phyloP scores from a whole-genome alignment of 305 asterid genomes.

The Fraxinus albicans region DNA sequence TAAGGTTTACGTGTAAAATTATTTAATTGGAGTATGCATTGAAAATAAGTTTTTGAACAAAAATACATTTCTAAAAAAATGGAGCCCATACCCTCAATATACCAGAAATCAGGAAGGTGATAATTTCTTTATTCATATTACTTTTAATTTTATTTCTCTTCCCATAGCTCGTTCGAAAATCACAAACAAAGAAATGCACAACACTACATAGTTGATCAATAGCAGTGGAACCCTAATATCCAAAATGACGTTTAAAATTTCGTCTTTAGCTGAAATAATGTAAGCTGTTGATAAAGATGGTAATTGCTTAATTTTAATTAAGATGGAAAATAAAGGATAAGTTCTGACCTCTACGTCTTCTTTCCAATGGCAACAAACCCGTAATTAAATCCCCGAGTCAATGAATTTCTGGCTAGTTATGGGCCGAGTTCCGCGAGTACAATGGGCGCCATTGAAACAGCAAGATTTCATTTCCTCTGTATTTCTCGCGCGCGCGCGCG shows the following conservation, averaged over 20 bases:
- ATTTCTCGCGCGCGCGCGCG: not conserved
- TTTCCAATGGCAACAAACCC: not conserved
- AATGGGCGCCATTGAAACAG: not conserved
- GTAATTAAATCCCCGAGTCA: not conserved
- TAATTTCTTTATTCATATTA: not conserved
- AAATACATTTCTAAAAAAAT: not conserved
- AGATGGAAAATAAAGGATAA: not conserved
- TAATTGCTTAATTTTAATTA: not conserved
- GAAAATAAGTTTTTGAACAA: not conserved
- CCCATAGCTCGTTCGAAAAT: not conserved
- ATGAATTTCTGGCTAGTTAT: not conserved
- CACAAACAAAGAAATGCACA: not conserved
- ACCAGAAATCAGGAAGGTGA: constrained; percentile 7
- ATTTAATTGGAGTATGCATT: no score
- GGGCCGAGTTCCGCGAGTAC: not conserved
- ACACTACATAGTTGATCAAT: not conserved
- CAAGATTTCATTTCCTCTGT: not conserved
- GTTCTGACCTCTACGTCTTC: not conserved
- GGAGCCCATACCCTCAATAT: not conserved
- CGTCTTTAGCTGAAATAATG: not conserved
- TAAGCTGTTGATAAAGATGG: not conserved
- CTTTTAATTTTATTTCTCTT: not conserved
- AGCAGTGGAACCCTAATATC: constrained; percentile 25
- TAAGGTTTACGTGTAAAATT: not conserved
- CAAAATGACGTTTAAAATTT: constrained; percentile 6